Percentiles rank a stretch among this genome's conserved stretches.
Conservation (phyloP, 2,329 filamentous ascomycete species). For the Emmonsia crescens region DNA sequence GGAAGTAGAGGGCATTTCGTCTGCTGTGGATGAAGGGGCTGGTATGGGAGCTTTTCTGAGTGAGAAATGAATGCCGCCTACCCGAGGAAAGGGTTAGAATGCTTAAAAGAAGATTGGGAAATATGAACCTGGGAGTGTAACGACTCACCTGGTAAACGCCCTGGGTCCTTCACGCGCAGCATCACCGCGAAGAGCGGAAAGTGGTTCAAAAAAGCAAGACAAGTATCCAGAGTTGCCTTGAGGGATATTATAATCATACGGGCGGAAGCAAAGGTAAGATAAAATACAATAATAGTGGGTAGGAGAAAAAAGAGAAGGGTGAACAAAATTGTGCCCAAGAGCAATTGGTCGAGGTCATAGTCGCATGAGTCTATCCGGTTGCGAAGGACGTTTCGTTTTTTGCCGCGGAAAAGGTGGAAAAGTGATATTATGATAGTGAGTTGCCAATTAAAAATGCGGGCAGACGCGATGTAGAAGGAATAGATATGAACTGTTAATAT, state of each 20-base stretch:
- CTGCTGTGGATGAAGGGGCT: slow-evolving; percentile 10
- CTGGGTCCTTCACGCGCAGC: slow-evolving; percentile 86
- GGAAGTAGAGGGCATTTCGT: slow-evolving; percentile 38
- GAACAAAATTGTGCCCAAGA: slow-evolving; percentile 93
- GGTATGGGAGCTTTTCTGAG: slow-evolving; percentile 59
- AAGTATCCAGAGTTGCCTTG: slow-evolving; percentile 83
- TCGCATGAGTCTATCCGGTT: slow-evolving; percentile 98
- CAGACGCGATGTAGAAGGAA: slow-evolving; percentile 93
- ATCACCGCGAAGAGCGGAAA: slow-evolving; percentile 96
- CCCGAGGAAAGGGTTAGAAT: slow-evolving; percentile 6
- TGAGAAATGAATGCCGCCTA: slow-evolving; percentile 80
- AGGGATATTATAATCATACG: slow-evolving; percentile 90
- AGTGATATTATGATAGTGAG: slow-evolving; percentile 90
- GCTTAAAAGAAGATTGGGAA: slow-evolving; percentile 15
- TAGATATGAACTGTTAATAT: slow-evolving; percentile 92
- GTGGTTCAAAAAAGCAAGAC: slow-evolving; percentile 89
- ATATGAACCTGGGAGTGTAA: background rate
- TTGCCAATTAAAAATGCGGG: slow-evolving; percentile 97
- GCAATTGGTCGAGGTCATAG: slow-evolving; percentile 92
- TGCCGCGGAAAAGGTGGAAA: slow-evolving; percentile 97
- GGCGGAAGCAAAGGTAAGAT: slow-evolving; percentile 87
- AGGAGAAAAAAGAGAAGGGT: slow-evolving; percentile 90
- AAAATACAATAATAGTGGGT: slow-evolving; percentile 92
- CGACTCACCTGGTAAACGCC: slow-evolving; percentile 64
- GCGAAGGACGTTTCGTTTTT: slow-evolving; percentile 92